Evolutionary conservation across 2,329 filamentous ascomycete genomes (phyloP), one percentile per base, ranked within the genome.

Genomic region (Aspergillus texensis): DNA sequence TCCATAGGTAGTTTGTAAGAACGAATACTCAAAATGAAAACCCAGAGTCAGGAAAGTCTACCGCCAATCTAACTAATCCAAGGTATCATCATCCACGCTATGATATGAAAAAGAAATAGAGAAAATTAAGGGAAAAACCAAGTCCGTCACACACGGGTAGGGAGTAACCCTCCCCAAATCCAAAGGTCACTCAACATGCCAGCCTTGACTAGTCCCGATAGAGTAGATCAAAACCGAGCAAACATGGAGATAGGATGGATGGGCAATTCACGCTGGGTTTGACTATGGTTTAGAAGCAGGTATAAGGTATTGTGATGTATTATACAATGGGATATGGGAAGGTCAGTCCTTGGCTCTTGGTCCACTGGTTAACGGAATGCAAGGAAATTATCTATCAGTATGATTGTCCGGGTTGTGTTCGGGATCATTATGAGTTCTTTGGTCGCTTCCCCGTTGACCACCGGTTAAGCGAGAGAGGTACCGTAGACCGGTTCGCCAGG

Each of bases 401-500:
- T 39, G 60, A 4, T 41, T 54, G n/a, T 55, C 10, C 39, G 60
- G 56, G 11, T 62, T 45, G n/a, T 64, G 57, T 61, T 68, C 65
- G n/a, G 62, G 53, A 34, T 69, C 68, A 45, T 70, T 67, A 11
- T 56, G 60, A 12, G 60, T 26, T n/a, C 60, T 34, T 19, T 19
- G 16, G 24, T 39, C 39, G 32, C 34, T 46, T 21, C 53, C 26
- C 34, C 48, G 36, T 32, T 57, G 62, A 11, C 63, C 62, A n/a
- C 65, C 63, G n/a, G 67, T 71, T 66, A 72, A 70, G 57, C 67
- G 69, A 26, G 67, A 61, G 12, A 76, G 58, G 58, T 69, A 73
- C 24, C 64, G 68, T 32, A 70, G 61, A 21, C 73, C 62, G 54
- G 66, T 67, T 62, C 63, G 65, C 75, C 74, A 77, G 4, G 66